These are phyloP conservation scores for Fistulifera pelliculosa DNA, from an alignment of 108 stramenopile genomes.

Conservation along the genomic window DNA sequence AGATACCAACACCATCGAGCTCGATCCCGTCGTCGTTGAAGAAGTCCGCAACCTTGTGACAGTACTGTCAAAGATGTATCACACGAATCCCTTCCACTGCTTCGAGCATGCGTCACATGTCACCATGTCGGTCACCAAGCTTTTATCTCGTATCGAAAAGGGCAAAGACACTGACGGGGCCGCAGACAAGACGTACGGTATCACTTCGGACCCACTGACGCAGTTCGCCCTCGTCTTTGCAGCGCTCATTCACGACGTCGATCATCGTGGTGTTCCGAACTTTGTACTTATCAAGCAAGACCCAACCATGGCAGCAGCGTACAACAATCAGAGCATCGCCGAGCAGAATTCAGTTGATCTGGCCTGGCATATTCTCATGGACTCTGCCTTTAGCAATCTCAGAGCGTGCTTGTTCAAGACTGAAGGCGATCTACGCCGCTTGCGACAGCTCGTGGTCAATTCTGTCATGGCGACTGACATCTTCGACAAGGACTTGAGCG, in stretches of 20 bases:
- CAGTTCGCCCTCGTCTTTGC: slow-evolving; percentile 33
- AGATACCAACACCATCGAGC: neutral
- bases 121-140: slow-evolving; percentile 31
- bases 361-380: slow-evolving; percentile 14
- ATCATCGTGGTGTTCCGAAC: slow-evolving; percentile 34
- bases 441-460: slow-evolving; percentile 31
- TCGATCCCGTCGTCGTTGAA: neutral
- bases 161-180: neutral
- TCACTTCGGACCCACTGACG: slow-evolving; percentile 24
- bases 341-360: slow-evolving; percentile 37
- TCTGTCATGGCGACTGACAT: slow-evolving; percentile 41
- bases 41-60: neutral
- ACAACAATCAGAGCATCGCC: slow-evolving; percentile 33
- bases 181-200: slow-evolving; percentile 16
- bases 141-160: slow-evolving; percentile 5
- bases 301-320: slow-evolving; percentile 24
- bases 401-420: slow-evolving; percentile 24
- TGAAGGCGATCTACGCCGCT: slow-evolving; percentile 17
- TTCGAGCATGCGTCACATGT: slow-evolving; percentile 34
- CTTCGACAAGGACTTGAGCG: slow-evolving; percentile 23
- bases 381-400: slow-evolving; percentile 7
- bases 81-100: slow-evolving; percentile 6
- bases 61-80: neutral
- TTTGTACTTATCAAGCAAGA: slow-evolving; percentile 30
- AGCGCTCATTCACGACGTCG: slow-evolving; percentile 37